phyloP scores from a whole-genome alignment of 2,329 filamentous ascomycete genomes.

The Juglanconis oblonga region DNA sequence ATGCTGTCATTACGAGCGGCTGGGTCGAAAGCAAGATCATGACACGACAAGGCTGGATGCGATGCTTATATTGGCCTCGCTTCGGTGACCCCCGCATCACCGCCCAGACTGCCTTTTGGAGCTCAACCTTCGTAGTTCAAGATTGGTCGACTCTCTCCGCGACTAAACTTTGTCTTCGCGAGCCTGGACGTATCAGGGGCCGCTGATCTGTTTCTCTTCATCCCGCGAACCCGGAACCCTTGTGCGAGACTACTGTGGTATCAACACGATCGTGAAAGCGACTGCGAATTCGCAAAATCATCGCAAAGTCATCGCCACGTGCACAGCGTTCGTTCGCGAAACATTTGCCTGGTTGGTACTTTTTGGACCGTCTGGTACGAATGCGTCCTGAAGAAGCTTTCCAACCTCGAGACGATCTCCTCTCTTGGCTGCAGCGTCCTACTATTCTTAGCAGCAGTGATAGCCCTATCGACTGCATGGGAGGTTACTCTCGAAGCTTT shows the following conservation, averaged over 20 bases:
- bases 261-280: not conserved
- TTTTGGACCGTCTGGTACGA: too few species aligned
- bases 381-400: not conserved
- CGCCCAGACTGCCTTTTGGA: not conserved
- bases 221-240: not conserved
- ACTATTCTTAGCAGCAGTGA: not conserved
- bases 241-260: not conserved
- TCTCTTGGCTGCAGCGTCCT: not conserved
- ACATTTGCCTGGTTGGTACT: not conserved
- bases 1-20: too few species aligned
- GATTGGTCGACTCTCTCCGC: not conserved
- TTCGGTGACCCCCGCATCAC: not conserved
- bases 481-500: constrained; percentile 6
- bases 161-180: not conserved
- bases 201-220: not conserved
- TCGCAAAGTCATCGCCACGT: not conserved
- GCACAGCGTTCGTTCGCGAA: not conserved
- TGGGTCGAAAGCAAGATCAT: too few species aligned
- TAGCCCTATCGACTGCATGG: not conserved
- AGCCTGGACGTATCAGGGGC: not conserved
- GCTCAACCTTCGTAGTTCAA: not conserved
- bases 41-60: too few species aligned
- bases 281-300: not conserved
- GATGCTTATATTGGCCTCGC: not conserved
- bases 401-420: not conserved